A percentile compares a stretch with the other conserved stretches of the same genome.
Evolutionary conservation across 2,329 filamentous ascomycete genomes (phyloP).

Genomic region (Drechslerella dactyloides): DNA sequence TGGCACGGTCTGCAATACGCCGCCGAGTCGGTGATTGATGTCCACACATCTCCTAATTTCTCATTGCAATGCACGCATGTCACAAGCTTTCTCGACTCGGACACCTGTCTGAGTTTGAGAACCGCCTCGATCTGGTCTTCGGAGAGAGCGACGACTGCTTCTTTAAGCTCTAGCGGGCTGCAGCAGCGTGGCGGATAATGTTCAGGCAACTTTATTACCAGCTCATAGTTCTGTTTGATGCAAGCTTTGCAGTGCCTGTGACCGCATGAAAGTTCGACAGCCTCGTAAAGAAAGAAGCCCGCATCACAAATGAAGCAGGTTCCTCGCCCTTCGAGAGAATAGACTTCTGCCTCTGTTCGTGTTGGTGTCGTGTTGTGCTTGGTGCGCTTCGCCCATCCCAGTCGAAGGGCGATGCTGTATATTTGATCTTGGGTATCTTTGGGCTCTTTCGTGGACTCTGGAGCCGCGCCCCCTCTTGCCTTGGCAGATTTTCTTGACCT

Average conservation of each 20-base stretch:
- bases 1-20: constrained; percentile 19
- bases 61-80: constrained; percentile 21
- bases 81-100: constrained; percentile 17
- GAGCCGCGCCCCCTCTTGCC: no score
- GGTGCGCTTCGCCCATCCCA: no score
- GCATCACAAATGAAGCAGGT: constrained; percentile 23
- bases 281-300: constrained; percentile 1
- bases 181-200: constrained; percentile 37
- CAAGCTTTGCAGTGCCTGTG: constrained; percentile 27
- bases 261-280: neutral
- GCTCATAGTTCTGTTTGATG: constrained; percentile 16
- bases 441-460: no score
- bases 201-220: neutral
- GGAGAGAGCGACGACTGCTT: constrained; percentile 13
- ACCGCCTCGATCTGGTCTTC: constrained; percentile 8
- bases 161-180: constrained; percentile 9
- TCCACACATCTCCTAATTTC: constrained; percentile 1
- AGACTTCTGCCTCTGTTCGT: neutral
- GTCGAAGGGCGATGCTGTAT: no score
- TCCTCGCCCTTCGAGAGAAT: constrained; percentile 26
- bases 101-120: constrained; percentile 1
- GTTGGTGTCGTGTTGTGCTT: neutral
- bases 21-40: constrained; percentile 5
- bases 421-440: no score
- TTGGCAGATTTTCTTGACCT: no score